These are phyloP conservation scores for Colletotrichum abscissum DNA, from an alignment of 2,329 filamentous ascomycete species.

Conservation along the genomic window DNA sequence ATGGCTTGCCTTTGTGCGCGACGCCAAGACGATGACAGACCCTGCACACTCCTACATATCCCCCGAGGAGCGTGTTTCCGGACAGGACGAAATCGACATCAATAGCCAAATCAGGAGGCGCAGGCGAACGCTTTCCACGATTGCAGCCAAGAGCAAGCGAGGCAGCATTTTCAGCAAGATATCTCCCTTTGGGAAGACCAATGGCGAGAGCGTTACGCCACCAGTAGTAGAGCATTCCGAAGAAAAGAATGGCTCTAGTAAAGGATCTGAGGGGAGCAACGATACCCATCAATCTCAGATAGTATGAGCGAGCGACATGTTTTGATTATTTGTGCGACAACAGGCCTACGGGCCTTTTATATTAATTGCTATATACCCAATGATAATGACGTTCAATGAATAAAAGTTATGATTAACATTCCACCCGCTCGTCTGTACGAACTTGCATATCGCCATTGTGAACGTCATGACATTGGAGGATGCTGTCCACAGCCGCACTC, in stretches of 20 bases:
- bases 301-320: slow-evolving; percentile 21
- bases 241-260: slow-evolving; percentile 27
- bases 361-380: slow-evolving; percentile 36
- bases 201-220: slow-evolving; percentile 29
- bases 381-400: slow-evolving; percentile 33
- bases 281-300: slow-evolving; percentile 20
- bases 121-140: slow-evolving; percentile 17
- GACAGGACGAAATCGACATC: slow-evolving; percentile 28
- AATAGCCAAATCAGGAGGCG: slow-evolving; percentile 22
- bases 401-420: slow-evolving; percentile 1
- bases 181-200: slow-evolving; percentile 21
- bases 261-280: slow-evolving; percentile 29
- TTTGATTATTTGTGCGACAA: slow-evolving; percentile 4
- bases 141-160: slow-evolving; percentile 24
- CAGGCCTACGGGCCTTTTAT: slow-evolving; percentile 17
- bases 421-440: neutral
- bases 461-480: neutral
- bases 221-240: slow-evolving; percentile 30
- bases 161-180: slow-evolving; percentile 31
- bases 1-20: slow-evolving; percentile 58
- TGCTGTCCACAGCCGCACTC: slow-evolving; percentile 23
- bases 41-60: slow-evolving; percentile 37
- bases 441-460: neutral
- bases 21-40: slow-evolving; percentile 59
- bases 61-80: slow-evolving; percentile 26